Base-by-base conservation (phyloP, 1,284 basidiomycete genomes). In the Melampsora americana region DNA sequence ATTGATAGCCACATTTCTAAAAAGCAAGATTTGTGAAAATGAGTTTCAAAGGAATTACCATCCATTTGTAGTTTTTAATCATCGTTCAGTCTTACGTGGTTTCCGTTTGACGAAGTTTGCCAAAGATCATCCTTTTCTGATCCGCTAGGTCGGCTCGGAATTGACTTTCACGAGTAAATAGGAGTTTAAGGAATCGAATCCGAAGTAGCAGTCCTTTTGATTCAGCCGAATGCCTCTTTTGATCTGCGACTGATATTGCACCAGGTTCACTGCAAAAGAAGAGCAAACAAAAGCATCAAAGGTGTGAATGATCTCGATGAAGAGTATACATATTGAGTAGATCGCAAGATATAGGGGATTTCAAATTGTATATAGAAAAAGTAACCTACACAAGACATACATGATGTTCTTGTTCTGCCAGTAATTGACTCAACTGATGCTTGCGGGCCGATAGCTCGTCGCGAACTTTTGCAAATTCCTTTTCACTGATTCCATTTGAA, bases 101-200 rank as follows among this genome's bases (percentile, higher is more conserved):
- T 53, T 77, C 67, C 50, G 67, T 77, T 28, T 61, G 18, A 28
- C 44, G 42, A 35, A 69, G 62, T 48, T 66, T 77, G 1, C 42
- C 12, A 28, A 77, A 69, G n/a, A 77, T 53, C 16, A 77, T 32
- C 23, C 35, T 85, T 82, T 99, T 99, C 84, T 98, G 95, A 81
- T 93, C 89, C 4, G 87, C 85, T 62, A 98, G 85, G 79, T 90
- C 90, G 73, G 86, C 86, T n/a, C 95, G 87, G 84, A 95, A 88
- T 0, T 87, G 86, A 28, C 89, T 88, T 84, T 99, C 95, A 44
- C 95, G 87, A 0, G 88, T 90, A 83, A 90, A 95, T 81, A 93
- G 93, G 65, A 91, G 90, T 83, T 98, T 95, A 78, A 98, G 87
- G 83, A 97, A 97, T 66, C 87, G 87, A 78, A 97, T 94, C 82